phyloP scores from a whole-genome alignment of 2,329 filamentous ascomycete species.

The Didymella pinodella region DNA sequence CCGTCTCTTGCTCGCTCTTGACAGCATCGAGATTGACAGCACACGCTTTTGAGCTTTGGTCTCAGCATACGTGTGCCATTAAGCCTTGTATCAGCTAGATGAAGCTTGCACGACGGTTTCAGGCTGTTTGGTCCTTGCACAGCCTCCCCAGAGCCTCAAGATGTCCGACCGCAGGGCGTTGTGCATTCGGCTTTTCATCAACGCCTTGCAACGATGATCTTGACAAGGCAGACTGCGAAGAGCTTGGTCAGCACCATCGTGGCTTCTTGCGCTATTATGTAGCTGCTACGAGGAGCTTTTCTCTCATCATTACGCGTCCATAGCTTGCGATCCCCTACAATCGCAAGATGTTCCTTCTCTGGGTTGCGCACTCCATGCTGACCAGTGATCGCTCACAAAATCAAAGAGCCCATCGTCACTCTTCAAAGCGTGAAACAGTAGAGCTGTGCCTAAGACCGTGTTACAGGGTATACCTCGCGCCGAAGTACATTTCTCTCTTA shows the following conservation, averaged over 20 bases:
- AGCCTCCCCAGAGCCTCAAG: constrained; percentile 6
- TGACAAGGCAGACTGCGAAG: constrained; percentile 16
- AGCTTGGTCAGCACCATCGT: constrained; percentile 5
- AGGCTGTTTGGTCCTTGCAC: constrained; percentile 13
- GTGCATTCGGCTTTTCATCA: not conserved
- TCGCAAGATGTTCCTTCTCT: constrained; percentile 1
- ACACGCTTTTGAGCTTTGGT: not conserved
- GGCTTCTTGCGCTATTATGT: constrained; percentile 3
- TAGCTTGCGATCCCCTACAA: constrained; percentile 3
- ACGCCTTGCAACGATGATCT: constrained; percentile 3
- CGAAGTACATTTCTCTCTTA: not conserved
- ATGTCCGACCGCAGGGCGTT: constrained; percentile 11
- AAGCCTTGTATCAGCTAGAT: constrained; percentile 15
- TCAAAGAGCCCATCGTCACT: not conserved
- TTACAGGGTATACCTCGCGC: not conserved
- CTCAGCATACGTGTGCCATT: constrained; percentile 2
- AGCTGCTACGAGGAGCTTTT: not conserved
- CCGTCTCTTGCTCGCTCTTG: not conserved
- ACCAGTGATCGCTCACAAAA: not conserved
- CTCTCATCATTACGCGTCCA: constrained; percentile 20
- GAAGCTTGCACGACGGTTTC: constrained; percentile 19
- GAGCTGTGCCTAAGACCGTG: not conserved
- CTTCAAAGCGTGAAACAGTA: constrained; percentile 1
- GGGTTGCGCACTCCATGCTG: constrained; percentile 1
- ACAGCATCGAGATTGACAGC: not conserved